These are phyloP conservation scores for Sphagnum contortum DNA, from an alignment of 225 moss, liverwort and hornwort genomes.

Conservation along the genomic window DNA sequence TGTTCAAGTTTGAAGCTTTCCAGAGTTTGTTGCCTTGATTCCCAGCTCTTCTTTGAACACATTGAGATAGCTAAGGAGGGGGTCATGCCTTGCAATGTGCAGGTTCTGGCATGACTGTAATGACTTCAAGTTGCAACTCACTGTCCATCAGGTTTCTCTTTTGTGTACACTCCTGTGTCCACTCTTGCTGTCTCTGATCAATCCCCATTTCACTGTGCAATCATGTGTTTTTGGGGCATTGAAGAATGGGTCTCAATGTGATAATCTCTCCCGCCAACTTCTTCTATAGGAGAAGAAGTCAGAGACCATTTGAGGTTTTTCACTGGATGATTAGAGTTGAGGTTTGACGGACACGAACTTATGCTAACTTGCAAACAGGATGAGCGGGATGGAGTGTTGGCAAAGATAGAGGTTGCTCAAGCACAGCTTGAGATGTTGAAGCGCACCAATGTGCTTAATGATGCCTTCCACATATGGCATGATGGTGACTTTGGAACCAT, in stretches of 20 bases:
- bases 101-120: constrained; percentile 97
- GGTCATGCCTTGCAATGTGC: constrained; percentile 4
- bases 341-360: not conserved
- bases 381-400: constrained; percentile 84
- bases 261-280: too few relatives aligned
- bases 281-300: too few relatives aligned
- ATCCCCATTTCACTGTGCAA: too few relatives aligned
- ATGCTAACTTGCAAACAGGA: constrained; percentile 30
- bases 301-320: too few relatives aligned
- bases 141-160: constrained; percentile 68
- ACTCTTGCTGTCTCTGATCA: not conserved
- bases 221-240: too few relatives aligned
- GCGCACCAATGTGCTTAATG: constrained; percentile 96
- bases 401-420: constrained; percentile 91
- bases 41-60: too few relatives aligned
- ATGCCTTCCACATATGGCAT: constrained; percentile 99
- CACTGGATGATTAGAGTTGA: too few relatives aligned
- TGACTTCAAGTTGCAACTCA: constrained; percentile 86
- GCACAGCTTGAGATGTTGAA: constrained; percentile 91
- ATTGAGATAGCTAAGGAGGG: too few relatives aligned
- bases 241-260: too few relatives aligned
- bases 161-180: not conserved
- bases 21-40: too few relatives aligned
- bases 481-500: constrained; percentile 99
- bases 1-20: too few relatives aligned